A percentile compares a stretch with the other conserved stretches of the same genome.
Conservation (phyloP, 208 protist genomes). For the Jaenimonas drosophilae region DNA sequence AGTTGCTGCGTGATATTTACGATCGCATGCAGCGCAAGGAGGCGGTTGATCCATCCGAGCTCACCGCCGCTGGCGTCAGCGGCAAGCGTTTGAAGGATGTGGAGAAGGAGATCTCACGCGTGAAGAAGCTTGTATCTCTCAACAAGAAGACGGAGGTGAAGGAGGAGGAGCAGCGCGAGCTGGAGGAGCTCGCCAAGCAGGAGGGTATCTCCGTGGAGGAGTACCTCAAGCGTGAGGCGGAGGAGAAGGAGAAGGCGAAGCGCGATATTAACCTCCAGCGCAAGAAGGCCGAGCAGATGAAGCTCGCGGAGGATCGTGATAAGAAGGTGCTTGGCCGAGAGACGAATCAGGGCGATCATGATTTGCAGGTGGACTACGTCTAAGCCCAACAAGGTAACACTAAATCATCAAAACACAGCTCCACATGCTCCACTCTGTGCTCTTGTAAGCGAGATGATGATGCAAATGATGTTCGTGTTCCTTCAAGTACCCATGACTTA, state of each 20-base stretch:
- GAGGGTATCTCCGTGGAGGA: conserved; percentile 54
- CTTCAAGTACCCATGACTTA: background rate
- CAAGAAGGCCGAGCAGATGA: conserved; percentile 16
- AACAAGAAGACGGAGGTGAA: conserved; percentile 50
- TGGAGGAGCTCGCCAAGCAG: conserved; percentile 45
- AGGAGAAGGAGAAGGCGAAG: conserved; percentile 7
- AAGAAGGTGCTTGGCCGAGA: conserved; percentile 36
- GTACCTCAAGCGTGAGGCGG: too few relatives aligned
- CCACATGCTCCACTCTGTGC: background rate
- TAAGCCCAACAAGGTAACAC: conserved; percentile 4
- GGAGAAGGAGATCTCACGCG: conserved; percentile 70
- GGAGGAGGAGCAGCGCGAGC: conserved; percentile 39
- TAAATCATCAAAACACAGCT: background rate
- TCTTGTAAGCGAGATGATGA: background rate
- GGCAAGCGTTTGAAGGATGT: conserved; percentile 87
- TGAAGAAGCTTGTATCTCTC: conserved; percentile 53
- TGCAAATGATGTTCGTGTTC: background rate
- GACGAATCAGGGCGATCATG: conserved; percentile 15
- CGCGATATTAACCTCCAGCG: conserved; percentile 7
- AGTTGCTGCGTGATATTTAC: conserved; percentile 53
- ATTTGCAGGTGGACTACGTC: conserved; percentile 35
- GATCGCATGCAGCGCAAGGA: conserved; percentile 57
- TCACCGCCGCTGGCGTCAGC: conserved; percentile 53
- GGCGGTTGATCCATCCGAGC: conserved; percentile 23
- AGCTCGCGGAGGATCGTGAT: conserved; percentile 24